A percentile compares a stretch with the other conserved stretches of the same genome.
Conservation (phyloP, 176 grass and related monocot genomes). For the Alloteropsis semialata region DNA sequence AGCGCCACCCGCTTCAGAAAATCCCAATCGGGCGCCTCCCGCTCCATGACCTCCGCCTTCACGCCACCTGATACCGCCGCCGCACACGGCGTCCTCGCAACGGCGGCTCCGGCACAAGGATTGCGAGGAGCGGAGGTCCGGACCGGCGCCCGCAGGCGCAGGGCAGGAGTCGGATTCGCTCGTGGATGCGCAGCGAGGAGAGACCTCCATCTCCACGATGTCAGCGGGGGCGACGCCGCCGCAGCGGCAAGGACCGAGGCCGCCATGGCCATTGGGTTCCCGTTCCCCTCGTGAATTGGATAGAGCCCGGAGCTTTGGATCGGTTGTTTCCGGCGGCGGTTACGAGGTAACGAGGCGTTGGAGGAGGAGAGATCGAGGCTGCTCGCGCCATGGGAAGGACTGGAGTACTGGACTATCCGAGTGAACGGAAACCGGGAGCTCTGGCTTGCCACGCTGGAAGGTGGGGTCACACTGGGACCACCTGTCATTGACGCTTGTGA, state of each 20-base stretch:
- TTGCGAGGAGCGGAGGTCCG: background rate
- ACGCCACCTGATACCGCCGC: background rate
- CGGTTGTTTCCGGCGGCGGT: background rate
- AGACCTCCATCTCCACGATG: conserved; percentile 7
- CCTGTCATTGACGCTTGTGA: background rate
- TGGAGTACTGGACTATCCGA: background rate
- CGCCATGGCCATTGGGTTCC: conserved; percentile 9
- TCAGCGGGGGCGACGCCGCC: background rate
- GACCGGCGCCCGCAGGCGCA: background rate
- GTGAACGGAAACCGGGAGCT: background rate
- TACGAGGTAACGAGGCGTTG: background rate
- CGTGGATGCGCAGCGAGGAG: background rate
- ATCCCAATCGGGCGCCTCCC: conserved; percentile 8
- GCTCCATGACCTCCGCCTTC: background rate
- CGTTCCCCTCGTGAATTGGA: background rate
- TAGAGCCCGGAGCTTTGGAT: background rate
- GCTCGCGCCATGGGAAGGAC: background rate
- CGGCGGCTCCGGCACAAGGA: background rate
- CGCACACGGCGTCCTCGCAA: background rate
- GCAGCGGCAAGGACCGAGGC: conserved; percentile 12
- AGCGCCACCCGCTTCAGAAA: conserved; percentile 5
- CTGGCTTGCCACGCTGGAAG: background rate
- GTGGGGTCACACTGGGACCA: background rate
- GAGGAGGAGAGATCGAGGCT: conserved; percentile 17
- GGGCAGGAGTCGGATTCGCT: background rate